Base-by-base conservation (phyloP, 1,284 basidiomycete species). In the Papiliotrema laurentii region DNA sequence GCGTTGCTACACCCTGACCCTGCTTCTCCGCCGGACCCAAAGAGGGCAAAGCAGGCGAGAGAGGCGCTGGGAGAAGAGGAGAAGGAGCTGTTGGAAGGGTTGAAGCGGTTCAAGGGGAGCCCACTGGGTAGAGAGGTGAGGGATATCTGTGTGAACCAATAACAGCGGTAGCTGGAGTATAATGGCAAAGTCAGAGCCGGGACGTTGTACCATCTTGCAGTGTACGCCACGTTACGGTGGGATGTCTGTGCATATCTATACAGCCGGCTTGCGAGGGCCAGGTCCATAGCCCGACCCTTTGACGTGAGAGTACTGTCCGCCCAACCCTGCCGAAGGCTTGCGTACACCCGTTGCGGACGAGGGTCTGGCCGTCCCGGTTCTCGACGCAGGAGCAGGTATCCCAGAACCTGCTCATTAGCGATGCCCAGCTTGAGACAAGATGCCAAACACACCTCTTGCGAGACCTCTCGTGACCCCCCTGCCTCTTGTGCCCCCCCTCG, bases 271-370 rank as follows among this genome's bases (percentile, higher is more conserved):
- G n/a, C n/a, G 33, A 14, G 54, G 34, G 35, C 6, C n/a, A n/a
- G 68, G 68, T 0, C 71, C 71, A 47, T 73, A 73, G 14, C 71
- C 71, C 47, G 69, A 71, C 42, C 68, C 69, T 49, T 63, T 63
- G 4, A 73, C 69, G 55, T 69, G 56, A 18, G 59, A 54, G 45
- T 65, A 70, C n/a, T 60, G 53, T 19, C 67, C 66, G 10, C 52
- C 58, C 21, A 61, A 43, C 5, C 58, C 58, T 25, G 47, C 54
- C 4, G 56, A 59, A 16, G 59, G 54, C 47, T 55, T 59, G 26
- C 54, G 44, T 18, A 58, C 44, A 21, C 53, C 54, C 5, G 49
- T 48, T 14, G 52, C n/a, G n/a, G n/a, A n/a, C n/a, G n/a, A n/a
- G n/a, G n/a, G n/a, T n/a, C n/a, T 31, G 13, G 38, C 33, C 21